Base-by-base conservation (phyloP, 2,329 filamentous ascomycete species). In the Arthrobotrys pseudoclavata region DNA sequence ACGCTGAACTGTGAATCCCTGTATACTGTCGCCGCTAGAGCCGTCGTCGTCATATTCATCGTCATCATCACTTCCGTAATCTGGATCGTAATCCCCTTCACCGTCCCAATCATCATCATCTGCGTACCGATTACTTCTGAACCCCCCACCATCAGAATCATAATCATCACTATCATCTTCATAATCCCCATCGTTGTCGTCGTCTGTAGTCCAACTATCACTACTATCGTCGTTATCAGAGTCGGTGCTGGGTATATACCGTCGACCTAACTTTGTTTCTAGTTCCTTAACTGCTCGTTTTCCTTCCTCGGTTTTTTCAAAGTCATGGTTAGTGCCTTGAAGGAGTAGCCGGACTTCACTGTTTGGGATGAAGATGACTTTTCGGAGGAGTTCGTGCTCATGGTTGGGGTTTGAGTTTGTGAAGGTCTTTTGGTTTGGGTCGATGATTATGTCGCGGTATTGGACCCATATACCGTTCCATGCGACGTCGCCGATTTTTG, bases 391-490 rank as follows among this genome's bases (percentile, higher is more conserved):
- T 47, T 79, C 75, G 3, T 26, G 24, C 42, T 79, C 57, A n/a
- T 71, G 40, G 40, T 55, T 52, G 9, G 76, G 63, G 22, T 74
- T 69, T 6, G 62, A 57, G 34, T 53, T 37, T 9, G 69, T 69
- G 31, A 66, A 20, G n/a, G 47, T 69, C 20, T 55, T 31, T 2
- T 40, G 20, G 40, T 61, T 37, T 57, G 63, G 67, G 62, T 53
- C 15, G 63, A 50, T n/a, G n/a, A 74, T 31, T 47, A 81, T 70
- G 22, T 81, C 80, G 3, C 80, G 79, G 66, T 79, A 81, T 71
- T 81, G 80, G 5, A 81, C 24, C 80, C 80, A 81, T 1, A 81
- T 67, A 4, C 80, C 80, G 47, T 81, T 81, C 63, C 76, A 80
- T 26, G 80, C 71, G 45, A 53, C 52, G 61, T 72, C 79, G 40